phyloP scores from a whole-genome alignment of 2,329 filamentous ascomycete species.

The Nemania sp. region DNA sequence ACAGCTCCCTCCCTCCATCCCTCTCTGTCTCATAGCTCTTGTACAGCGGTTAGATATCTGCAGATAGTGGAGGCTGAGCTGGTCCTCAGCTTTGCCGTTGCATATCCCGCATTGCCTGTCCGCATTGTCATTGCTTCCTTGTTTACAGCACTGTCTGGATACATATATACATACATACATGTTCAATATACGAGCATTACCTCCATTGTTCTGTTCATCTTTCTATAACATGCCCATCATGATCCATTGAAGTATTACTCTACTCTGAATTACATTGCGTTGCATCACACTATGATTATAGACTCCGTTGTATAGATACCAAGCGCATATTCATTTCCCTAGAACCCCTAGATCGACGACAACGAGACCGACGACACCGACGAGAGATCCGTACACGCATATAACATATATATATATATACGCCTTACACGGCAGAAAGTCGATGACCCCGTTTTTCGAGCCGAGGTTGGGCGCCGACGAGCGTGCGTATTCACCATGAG shows the following conservation, averaged over 20 bases:
- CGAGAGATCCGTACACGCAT: neutral
- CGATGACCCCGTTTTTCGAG: conserved; percentile 20
- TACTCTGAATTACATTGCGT: too few relatives aligned
- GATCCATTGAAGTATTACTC: too few relatives aligned
- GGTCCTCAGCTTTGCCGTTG: conserved; percentile 24
- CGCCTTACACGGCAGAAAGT: neutral
- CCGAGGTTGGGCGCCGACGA: conserved; percentile 20
- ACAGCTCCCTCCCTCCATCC: neutral
- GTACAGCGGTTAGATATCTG: neutral
- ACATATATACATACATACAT: neutral
- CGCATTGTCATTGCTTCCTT: neutral
- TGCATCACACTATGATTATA: conserved; percentile 2
- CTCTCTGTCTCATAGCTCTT: neutral
- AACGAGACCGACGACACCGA: neutral
- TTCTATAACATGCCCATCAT: neutral
- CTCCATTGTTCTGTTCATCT: neutral
- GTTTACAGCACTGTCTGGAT: neutral
- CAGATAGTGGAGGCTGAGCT: conserved; percentile 27
- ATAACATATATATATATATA: conserved; percentile 3
- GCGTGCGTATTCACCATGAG: conserved; percentile 33
- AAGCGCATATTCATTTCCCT: neutral
- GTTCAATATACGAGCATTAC: neutral
- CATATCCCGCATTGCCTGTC: neutral
- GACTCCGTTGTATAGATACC: conserved; percentile 1
- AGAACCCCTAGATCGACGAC: neutral